Evolutionary conservation across 2,329 filamentous ascomycete species (phyloP), one percentile per base, ranked within the genome.

Genomic region (Nothophoma quercina): DNA sequence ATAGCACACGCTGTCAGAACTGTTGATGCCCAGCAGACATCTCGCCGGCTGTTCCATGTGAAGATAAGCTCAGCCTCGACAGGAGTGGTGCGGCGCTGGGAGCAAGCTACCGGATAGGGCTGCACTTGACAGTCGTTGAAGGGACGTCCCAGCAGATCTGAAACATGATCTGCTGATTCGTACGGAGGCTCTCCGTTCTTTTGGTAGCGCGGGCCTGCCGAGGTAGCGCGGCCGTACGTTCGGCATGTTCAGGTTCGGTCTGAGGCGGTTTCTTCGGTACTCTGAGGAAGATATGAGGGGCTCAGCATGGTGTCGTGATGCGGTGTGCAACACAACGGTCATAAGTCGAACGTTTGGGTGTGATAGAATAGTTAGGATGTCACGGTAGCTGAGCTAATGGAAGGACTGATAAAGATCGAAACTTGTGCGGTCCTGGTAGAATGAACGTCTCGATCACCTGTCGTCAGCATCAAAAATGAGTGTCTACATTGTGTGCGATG

Each of bases 51-150:
- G 12, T 42, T 48, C 51, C 53, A 52, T 60, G 56, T 51, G 21
- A 10, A 18, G 18, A 34, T 10, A 39, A 38, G 42, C 36, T 40
- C 26, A n/a, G n/a, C 15, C 32, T 46, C 38, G 40, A 55, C 51
- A 33, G 13, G 9, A 18, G 38, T 50, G 25, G 36, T 47, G 26
- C 35, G n/a, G 34, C 19, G 13, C 40, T 51, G 46, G 48, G 15
- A 22, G 5, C 21, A 19, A 22, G 29, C 38, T 43, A 44, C 51
- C 36, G 22, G 21, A 32, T 57, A 56, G 42, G 49, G 51, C 58
- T 59, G 36, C 35, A 36, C 44, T 19, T 53, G 45, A 51, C 43
- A 52, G 48, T 45, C 15, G 42, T 41, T 56, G 30, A 51, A 40
- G 33, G 51, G 34, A 32, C 32, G 38, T 44, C 51, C 46, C 40